phyloP scores from a whole-genome alignment of 208 protist genomes.

The Strigomonas culicis region DNA sequence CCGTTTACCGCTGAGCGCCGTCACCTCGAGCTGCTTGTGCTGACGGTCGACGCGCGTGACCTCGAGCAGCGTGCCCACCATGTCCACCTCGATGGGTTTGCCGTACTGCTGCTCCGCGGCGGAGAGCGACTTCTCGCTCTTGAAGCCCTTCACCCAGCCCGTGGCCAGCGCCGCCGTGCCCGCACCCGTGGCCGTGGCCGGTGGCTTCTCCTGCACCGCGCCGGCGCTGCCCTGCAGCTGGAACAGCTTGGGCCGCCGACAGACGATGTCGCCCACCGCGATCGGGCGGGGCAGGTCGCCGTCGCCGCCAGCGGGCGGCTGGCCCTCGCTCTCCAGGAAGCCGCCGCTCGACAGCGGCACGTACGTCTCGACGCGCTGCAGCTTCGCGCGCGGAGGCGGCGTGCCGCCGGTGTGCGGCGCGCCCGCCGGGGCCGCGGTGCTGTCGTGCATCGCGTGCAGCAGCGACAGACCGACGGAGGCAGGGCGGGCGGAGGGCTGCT shows the following conservation, averaged over 20 bases:
- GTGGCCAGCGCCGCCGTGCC: no score
- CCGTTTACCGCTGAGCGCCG: constrained; percentile 65
- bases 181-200: no score
- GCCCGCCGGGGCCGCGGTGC: background rate
- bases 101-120: constrained; percentile 59
- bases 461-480: constrained; percentile 29
- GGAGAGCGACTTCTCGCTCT: constrained; percentile 31
- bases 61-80: constrained; percentile 53
- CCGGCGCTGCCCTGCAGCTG: no score
- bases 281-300: background rate
- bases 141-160: no score
- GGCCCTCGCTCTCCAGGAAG: constrained; percentile 37
- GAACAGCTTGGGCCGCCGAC: background rate
- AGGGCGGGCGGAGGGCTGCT: background rate
- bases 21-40: constrained; percentile 40
- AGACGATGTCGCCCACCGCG: background rate
- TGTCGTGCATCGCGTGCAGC: constrained; percentile 50
- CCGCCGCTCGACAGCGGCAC: constrained; percentile 71
- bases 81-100: constrained; percentile 32
- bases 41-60: constrained; percentile 57
- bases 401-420: background rate
- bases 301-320: no score
- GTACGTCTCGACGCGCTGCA: constrained; percentile 60
- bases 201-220: no score
- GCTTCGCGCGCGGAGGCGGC: background rate